A percentile compares a stretch with the other conserved stretches of the same genome.
Evolutionary conservation across 1,284 basidiomycete species (phyloP).

Genomic region (Ceratobasidium theobromae): DNA sequence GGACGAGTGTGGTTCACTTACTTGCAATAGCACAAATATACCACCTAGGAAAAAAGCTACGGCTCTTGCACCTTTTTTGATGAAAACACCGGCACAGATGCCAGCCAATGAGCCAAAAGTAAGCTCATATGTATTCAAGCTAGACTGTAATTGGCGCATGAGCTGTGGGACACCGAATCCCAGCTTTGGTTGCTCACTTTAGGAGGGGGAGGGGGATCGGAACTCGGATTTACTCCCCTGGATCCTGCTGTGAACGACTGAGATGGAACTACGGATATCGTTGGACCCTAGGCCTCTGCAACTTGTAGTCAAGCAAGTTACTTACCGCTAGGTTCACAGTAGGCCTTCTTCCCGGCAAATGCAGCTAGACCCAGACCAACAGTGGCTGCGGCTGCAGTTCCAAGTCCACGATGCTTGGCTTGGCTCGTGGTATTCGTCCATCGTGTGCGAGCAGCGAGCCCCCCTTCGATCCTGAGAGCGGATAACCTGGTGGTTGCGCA

Average conservation of each 20-base stretch:
- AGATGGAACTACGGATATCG: background rate
- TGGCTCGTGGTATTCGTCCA: background rate
- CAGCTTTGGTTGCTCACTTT: background rate
- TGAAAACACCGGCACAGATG: constrained; percentile 87
- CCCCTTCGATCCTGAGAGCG: constrained; percentile 3
- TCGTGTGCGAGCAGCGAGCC: background rate
- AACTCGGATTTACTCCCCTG: background rate
- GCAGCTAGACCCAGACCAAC: constrained; percentile 16
- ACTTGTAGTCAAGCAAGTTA: background rate
- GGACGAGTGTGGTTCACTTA: constrained; percentile 43
- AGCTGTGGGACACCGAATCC: constrained; percentile 33
- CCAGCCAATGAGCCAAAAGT: constrained; percentile 86
- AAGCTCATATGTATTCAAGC: constrained; percentile 78
- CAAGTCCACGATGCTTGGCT: background rate
- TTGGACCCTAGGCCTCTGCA: background rate
- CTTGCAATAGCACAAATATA: constrained; percentile 84
- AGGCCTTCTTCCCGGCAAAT: constrained; percentile 13
- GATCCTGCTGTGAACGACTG: background rate
- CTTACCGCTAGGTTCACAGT: constrained; percentile 21
- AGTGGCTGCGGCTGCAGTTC: background rate
- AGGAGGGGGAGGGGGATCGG: constrained; percentile 19
- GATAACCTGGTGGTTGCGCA: constrained; percentile 3
- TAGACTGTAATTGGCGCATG: constrained; percentile 64
- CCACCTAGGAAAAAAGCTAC: constrained; percentile 85
- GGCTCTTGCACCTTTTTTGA: constrained; percentile 88